Base-by-base conservation (phyloP, 1,139 yeast genomes). In the Saccharomyces pastorianus region DNA sequence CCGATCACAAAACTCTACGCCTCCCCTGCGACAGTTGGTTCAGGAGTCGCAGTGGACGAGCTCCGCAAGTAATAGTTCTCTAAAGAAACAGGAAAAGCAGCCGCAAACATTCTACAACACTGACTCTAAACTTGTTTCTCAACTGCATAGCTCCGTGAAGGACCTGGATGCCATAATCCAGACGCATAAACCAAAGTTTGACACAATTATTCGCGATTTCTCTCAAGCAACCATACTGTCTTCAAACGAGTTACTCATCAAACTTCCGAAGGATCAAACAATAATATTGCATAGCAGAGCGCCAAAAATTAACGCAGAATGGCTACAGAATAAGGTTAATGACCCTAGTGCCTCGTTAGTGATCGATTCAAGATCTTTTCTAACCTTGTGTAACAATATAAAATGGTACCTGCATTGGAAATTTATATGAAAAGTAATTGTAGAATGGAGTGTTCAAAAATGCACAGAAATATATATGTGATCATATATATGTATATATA, bases 371-470 rank as follows among this genome's bases (percentile, higher is more conserved):
- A 38, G n/a, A 20, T 38, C 44, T 20, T 38, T 38, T 9, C 17
- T 38, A 20, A 38, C 11, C 25, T 25, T 38, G 44, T 38, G 44
- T 38, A 38, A 9, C 25, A 38, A 38, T 38, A 38, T 38, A 20
- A 38, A 38, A 17, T 58, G 61, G 61, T 57, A 54, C 44, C 51
- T 58, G 28, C 54, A 55, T 26, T 58, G 59, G 59, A 52, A 55
- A 28, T 48, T 58, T 7, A 38, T 29, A 23, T 17, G 49, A 41
- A 26, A 17, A n/a, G 26, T 25, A 29, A 5, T 28, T 20, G 20
- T 13, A 29, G 32, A 29, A 29, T 29, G 6, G n/a, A 9, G 32
- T 11, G 32, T 25, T 25, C 14, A 11, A 25, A 6, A 13, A 47
- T 47, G 49, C 14, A 20, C 31, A 7, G 23, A 47, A n/a, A 17